Evolutionary conservation across 106 monocot species (phyloP), one percentile per base, ranked within the genome.

Genomic region (Posidonia australis): DNA sequence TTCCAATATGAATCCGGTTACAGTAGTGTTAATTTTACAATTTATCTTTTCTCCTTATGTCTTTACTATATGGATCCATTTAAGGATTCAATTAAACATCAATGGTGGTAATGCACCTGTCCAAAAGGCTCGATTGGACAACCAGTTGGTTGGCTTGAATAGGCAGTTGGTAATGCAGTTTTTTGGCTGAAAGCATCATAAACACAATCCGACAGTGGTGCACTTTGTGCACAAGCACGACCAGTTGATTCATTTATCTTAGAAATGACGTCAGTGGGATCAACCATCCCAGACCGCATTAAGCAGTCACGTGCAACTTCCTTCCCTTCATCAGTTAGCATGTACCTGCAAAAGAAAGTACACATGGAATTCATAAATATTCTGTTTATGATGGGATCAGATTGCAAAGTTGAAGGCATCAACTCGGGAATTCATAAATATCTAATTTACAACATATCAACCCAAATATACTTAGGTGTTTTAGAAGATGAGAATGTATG

Each of bases 261-360:
- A 67, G 32, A 48, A 27, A 61, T 22, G 3, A 17, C 31, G 46
- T 25, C 68, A 65, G 63, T 11, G 53, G 77, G 69, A 79, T 75
- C 82, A 55, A 45, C 62, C 70, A 89, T 72, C 21, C 86, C 86
- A 77, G 89, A 89, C 70, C 93, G 79, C 46, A 72, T 27, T 29
- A 93, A 73, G 70, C 93, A 89, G 56, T 93, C 93, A 66, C 72
- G 64, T 53, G 93, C 93, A 66, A 77, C 67, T 63, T 79, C 81
- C 57, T 71, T 64, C 9, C 93, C 93, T 82, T 93, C 89, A 68
- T 89, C 70, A 63, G 93, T 93, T 74, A 93, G 65, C 93, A 93
- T 86, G 65, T 84, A 93, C 67, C 93, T 93, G 55, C 18, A 62
- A 73, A 18, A 31, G 72, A 59, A 30, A 3, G 7, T 30, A 62